Evolutionary conservation across 371 early-diverging fungal species (phyloP), one percentile per base, ranked within the genome.

Genomic region (Mortierella sp.): DNA sequence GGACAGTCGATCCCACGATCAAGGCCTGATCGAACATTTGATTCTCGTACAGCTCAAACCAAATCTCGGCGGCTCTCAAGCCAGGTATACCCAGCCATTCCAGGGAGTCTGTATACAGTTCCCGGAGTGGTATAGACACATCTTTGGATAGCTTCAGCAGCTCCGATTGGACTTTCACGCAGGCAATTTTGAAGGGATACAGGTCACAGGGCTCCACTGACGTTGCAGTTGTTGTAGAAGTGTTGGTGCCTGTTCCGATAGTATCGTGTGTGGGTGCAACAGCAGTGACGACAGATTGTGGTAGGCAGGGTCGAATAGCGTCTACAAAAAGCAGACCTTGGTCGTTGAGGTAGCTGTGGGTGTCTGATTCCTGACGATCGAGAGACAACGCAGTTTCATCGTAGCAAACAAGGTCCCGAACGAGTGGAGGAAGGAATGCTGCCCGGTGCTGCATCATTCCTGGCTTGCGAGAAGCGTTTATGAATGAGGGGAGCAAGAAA

Each of bases 1-100:
- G 49, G 14, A 78, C 64, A 2, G 72, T 78, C 0, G 71, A 63
- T 31, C 78, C 78, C 2, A 78, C 56, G 38, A 71, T 67, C 71
- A 58, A 64, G 1, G 78, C 71, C 31, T 60, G 60, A 41, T 67
- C 51, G 26, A 48, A 59, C 4, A 50, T 34, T 6, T 59, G 59
- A 4, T 23, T 43, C 24, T 10, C 28, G 39, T 47, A 63, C 42
- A 71, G 4, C 2, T 67, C 48, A 30, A 78, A 51, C 78, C 78
- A 78, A 13, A 62, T 59, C 56, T 63, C 59, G 3, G 54, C 26
- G 19, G 67, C 61, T 10, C 55, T 23, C 19, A 13, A 43, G 6
- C 67, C 52, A 0, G 38, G 12, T 9, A 28, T 10, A 3, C 53
- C 64, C 30, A 72, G 30, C 67, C 58, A 72, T 0, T 21, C 23